Evolutionary conservation across 2,329 filamentous ascomycete genomes (phyloP).

Genomic region (Didymella arachidicola): DNA sequence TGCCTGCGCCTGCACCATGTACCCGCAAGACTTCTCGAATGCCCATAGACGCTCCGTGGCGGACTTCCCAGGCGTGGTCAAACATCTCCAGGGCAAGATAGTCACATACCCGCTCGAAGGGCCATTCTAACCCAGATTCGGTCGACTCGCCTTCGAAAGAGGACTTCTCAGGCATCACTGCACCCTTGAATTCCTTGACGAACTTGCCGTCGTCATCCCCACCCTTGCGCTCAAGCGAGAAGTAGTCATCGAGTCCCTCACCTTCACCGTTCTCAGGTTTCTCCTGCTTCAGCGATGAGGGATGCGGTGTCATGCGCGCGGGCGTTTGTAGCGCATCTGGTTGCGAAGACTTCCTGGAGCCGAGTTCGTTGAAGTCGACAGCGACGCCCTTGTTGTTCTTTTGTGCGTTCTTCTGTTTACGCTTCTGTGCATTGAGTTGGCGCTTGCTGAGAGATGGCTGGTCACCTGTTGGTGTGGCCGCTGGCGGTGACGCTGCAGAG

Average conservation of each 20-base stretch:
- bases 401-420: conserved; percentile 89
- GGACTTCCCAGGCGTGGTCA: conserved; percentile 91
- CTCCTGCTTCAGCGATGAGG: conserved; percentile 64
- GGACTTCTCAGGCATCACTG: conserved; percentile 80
- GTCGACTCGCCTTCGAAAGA: conserved; percentile 80
- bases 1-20: conserved; percentile 89
- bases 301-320: conserved; percentile 56
- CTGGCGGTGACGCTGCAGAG: conserved; percentile 56
- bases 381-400: conserved; percentile 89
- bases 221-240: conserved; percentile 81
- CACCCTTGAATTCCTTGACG: conserved; percentile 93
- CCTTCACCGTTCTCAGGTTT: conserved; percentile 67
- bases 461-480: conserved; percentile 53
- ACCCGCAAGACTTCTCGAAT: conserved; percentile 88
- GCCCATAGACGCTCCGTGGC: conserved; percentile 95
- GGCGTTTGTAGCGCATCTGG: conserved; percentile 64
- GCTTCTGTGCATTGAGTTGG: conserved; percentile 92
- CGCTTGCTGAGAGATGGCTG: conserved; percentile 78
- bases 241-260: conserved; percentile 72
- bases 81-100: conserved; percentile 94
- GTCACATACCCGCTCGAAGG: conserved; percentile 91
- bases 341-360: conserved; percentile 68
- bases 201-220: conserved; percentile 91
- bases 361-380: conserved; percentile 77
- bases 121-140: conserved; percentile 85